Percentiles rank a stretch among this genome's conserved stretches.
Conservation (phyloP, 108 stramenopile genomes). For the Parietichytrium sp. region DNA sequence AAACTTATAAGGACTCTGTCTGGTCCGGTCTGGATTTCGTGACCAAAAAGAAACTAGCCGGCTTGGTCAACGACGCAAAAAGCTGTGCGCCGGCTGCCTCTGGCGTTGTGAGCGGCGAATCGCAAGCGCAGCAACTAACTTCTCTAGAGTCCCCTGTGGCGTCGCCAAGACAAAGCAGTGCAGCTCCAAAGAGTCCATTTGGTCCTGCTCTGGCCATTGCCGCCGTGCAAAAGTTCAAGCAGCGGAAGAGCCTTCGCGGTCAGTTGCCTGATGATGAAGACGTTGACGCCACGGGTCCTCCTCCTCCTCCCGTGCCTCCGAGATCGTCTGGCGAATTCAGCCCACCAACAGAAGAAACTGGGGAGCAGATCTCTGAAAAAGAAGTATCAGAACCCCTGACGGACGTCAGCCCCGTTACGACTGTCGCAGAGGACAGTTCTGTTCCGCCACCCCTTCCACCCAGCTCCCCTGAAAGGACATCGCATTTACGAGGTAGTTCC, state of each 20-base stretch:
- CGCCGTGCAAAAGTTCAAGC: background rate
- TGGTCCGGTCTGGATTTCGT: background rate
- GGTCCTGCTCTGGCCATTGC: constrained; percentile 2
- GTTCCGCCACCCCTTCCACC: background rate
- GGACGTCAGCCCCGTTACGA: too few relatives aligned
- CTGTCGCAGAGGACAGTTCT: too few relatives aligned
- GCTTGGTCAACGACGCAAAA: constrained; percentile 17
- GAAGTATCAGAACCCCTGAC: too few relatives aligned
- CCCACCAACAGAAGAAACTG: too few relatives aligned
- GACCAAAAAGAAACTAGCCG: background rate
- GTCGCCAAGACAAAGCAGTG: background rate
- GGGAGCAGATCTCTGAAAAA: too few relatives aligned
- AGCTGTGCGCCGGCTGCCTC: background rate
- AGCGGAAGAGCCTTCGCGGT: too few relatives aligned
- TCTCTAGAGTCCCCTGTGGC: background rate
- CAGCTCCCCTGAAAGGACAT: background rate
- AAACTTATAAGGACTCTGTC: background rate
- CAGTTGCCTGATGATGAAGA: too few relatives aligned
- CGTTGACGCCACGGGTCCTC: too few relatives aligned
- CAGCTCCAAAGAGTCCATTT: background rate
- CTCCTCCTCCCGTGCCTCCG: too few relatives aligned
- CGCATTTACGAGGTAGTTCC: background rate
- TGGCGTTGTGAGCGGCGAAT: background rate
- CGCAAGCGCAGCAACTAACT: background rate
- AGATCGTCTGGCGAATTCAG: too few relatives aligned